phyloP scores from a whole-genome alignment of 441 rosid species.

The Arabidopsis lyrata region DNA sequence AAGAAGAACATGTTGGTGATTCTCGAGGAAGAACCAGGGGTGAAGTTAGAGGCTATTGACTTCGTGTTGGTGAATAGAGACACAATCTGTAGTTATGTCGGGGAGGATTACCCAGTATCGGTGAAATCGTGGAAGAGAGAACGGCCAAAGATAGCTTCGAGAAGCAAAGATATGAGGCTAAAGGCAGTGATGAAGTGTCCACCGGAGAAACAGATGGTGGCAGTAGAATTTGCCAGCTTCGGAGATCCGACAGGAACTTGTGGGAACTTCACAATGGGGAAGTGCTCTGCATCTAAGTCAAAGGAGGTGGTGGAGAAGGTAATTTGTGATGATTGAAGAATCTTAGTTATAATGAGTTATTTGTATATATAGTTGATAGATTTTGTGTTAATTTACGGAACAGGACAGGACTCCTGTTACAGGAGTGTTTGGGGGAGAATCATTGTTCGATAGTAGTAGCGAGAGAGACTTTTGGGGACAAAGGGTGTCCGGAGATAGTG shows the following conservation, averaged over 20 bases:
- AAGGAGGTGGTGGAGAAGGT: constrained; percentile 38
- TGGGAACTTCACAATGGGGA: constrained; percentile 54
- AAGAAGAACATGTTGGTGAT: constrained; percentile 56
- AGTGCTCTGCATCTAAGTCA: constrained; percentile 43
- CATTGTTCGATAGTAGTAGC: constrained; percentile 61
- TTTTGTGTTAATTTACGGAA: constrained; percentile 14
- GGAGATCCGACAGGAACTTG: constrained; percentile 59
- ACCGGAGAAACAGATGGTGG: constrained; percentile 44
- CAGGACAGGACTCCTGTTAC: too few species aligned
- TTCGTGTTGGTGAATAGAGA: constrained; percentile 48
- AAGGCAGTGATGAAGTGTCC: constrained; percentile 41
- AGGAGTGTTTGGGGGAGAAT: constrained; percentile 69
- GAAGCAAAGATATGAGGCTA: constrained; percentile 42
- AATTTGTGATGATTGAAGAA: neutral
- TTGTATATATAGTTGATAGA: constrained; percentile 1
- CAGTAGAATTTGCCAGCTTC: constrained; percentile 56
- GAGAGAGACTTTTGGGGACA: constrained; percentile 41
- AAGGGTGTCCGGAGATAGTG: constrained; percentile 47
- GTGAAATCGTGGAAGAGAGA: constrained; percentile 47
- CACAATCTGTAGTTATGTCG: constrained; percentile 45
- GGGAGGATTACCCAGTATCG: constrained; percentile 36
- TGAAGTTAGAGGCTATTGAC: constrained; percentile 48
- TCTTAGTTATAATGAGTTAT: neutral
- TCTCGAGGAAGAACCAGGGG: constrained; percentile 74
- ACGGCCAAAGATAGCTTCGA: constrained; percentile 50